Percentiles rank a stretch among this genome's conserved stretches.
phyloP scores from a whole-genome alignment of 2,329 filamentous ascomycete species.

The Setomelanomma holmii region DNA sequence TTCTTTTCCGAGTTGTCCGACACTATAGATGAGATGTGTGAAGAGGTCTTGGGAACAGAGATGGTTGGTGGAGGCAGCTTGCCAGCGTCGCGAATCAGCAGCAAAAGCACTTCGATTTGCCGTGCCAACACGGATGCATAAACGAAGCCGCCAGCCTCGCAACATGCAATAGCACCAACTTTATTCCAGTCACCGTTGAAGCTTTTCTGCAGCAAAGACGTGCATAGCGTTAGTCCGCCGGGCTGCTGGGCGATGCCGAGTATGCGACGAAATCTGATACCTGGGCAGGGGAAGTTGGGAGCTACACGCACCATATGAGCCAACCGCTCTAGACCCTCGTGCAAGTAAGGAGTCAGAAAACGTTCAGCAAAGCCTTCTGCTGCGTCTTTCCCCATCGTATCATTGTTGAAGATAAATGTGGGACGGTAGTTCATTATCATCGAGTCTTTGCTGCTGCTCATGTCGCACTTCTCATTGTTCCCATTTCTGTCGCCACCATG shows the following conservation, averaged over 20 bases:
- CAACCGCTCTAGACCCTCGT: slow-evolving; percentile 57
- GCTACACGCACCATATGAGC: slow-evolving; percentile 58
- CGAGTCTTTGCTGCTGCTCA: background rate
- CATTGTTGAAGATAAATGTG: slow-evolving; percentile 61
- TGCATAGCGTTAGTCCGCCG: slow-evolving; percentile 60
- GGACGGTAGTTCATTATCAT: slow-evolving; percentile 46
- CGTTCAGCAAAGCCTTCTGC: slow-evolving; percentile 53
- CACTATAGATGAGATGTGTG: slow-evolving; percentile 61
- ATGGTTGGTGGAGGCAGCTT: slow-evolving; percentile 66
- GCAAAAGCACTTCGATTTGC: slow-evolving; percentile 53
- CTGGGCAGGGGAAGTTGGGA: slow-evolving; percentile 59
- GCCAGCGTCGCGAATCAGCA: slow-evolving; percentile 61
- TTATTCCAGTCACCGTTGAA: slow-evolving; percentile 58
- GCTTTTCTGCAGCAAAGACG: slow-evolving; percentile 56
- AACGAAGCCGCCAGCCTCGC: slow-evolving; percentile 65
- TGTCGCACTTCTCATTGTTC: slow-evolving; percentile 1
- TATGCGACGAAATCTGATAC: slow-evolving; percentile 65
- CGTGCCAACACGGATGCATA: slow-evolving; percentile 61
- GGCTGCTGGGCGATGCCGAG: slow-evolving; percentile 62
- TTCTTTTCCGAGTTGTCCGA: slow-evolving; percentile 33
- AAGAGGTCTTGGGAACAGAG: slow-evolving; percentile 57
- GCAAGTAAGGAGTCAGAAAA: slow-evolving; percentile 55
- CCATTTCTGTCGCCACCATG: background rate
- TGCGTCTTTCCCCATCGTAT: slow-evolving; percentile 50
- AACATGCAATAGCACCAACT: slow-evolving; percentile 58